Evolutionary conservation across 1,139 yeast genomes (phyloP), one percentile per base, ranked within the genome.

Genomic region (Suhomyces panamericanus): DNA sequence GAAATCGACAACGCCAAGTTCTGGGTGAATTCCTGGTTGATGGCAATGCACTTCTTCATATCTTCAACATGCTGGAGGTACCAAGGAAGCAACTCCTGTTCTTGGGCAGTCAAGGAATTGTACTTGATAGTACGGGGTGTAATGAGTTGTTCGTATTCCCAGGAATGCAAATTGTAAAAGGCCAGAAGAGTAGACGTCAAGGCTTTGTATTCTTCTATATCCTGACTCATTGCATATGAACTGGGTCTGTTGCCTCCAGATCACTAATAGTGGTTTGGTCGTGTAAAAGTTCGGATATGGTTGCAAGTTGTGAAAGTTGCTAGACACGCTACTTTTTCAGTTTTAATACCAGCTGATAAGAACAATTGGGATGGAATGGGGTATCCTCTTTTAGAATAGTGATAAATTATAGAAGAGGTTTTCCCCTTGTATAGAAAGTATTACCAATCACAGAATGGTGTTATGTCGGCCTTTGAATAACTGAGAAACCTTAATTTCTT

Each of bases 1-100:
- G 83, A 79, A 1, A 82, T 74, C 0, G 64, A 58, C 1, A 59
- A 41, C 0, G 86, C 84, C 31, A 85, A 67, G 2, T 60, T 51
- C 38, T 69, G 66, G 13, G 76, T 66, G 54, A 84, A 83, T 9
- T 59, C 56, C 16, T 70, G 73, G 58, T 85, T 85, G 37, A 69
- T 63, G 2, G 64, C 65, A 24, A 85, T 73, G 36, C 83, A 73
- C 34, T 67, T 63, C 39, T 66, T 67, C 17, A 86, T 51, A 13
- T 71, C 60, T 2, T 66, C 62, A 1, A 82, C 56, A 53, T 84
- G 79, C 6, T 59, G 49, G 0, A 65, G 65, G 54, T 75, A 80
- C 84, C 85, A 81, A 0, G 82, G 77, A 1, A 84, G 39, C 7
- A 80, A 58, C 7, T 44, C 44, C 48, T 70, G 61, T 38, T 83